Evolutionary conservation across 768 basidiomycete species (phyloP).

Genomic region (Cantharellus anzutake): DNA sequence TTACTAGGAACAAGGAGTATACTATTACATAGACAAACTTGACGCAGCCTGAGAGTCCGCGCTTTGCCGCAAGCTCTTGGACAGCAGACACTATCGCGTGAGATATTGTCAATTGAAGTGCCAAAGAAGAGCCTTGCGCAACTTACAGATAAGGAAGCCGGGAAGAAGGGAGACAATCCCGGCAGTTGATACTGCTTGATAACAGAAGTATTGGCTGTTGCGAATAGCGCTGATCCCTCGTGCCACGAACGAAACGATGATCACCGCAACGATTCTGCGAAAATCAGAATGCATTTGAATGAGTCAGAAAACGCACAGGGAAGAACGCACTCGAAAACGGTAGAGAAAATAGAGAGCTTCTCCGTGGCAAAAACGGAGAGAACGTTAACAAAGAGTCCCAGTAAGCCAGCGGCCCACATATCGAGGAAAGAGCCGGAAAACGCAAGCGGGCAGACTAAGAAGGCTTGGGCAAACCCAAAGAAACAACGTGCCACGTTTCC

Average conservation of each 20-base stretch:
- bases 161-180: conserved; percentile 78
- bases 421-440: conserved; percentile 53
- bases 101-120: not conserved
- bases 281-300: conserved; percentile 8
- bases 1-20: conserved; percentile 51
- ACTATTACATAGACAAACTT: conserved; percentile 34
- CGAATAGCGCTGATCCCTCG: conserved; percentile 62
- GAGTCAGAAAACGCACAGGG: not conserved
- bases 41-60: conserved; percentile 66
- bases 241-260: conserved; percentile 61
- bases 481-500: conserved; percentile 42
- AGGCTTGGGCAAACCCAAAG: conserved; percentile 53
- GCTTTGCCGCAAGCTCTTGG: conserved; percentile 68
- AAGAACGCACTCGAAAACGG: conserved; percentile 68
- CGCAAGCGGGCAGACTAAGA: conserved; percentile 65
- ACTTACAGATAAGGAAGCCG: conserved; percentile 61
- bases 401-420: not conserved
- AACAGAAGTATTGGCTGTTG: conserved; percentile 52
- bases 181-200: conserved; percentile 75
- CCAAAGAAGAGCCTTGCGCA: conserved; percentile 3
- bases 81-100: conserved; percentile 51
- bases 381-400: conserved; percentile 12
- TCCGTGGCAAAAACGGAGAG: conserved; percentile 57
- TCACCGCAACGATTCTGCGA: conserved; percentile 58
- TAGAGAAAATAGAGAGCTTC: conserved; percentile 67